A percentile compares a stretch with the other conserved stretches of the same genome.
Conservation (phyloP, 2,329 filamentous ascomycete species). For the Epicoccum sorghinum region DNA sequence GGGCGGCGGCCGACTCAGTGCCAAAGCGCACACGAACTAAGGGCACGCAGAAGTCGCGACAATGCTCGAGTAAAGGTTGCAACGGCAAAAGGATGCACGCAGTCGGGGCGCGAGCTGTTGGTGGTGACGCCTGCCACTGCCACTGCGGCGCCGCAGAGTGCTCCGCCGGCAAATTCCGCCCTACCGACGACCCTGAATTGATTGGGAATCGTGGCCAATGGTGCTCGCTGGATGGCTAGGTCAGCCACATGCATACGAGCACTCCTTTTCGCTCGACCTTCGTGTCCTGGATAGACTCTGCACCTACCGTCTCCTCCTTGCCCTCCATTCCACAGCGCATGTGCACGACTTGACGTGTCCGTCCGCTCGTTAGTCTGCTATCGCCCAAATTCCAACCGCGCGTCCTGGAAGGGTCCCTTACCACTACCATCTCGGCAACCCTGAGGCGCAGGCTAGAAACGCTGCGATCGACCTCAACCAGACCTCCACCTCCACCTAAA, state of each 20-base stretch:
- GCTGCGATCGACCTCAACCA: constrained; percentile 15
- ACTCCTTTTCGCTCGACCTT: constrained; percentile 15
- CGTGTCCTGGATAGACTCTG: constrained; percentile 11
- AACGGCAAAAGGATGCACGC: constrained; percentile 6
- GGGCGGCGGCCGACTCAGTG: constrained; percentile 9
- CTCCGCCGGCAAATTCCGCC: constrained; percentile 15
- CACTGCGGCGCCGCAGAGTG: not conserved
- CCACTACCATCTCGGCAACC: constrained; percentile 13
- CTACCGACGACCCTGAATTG: constrained; percentile 1
- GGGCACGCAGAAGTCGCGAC: not conserved
- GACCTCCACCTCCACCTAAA: not conserved
- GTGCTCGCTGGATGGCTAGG: not conserved
- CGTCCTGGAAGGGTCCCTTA: not conserved
- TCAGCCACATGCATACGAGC: constrained; percentile 25
- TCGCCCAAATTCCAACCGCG: not conserved
- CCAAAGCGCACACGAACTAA: not conserved
- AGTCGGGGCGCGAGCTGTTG: not conserved
- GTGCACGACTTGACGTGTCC: constrained; percentile 6
- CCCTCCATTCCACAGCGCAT: not conserved
- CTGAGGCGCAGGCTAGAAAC: not conserved
- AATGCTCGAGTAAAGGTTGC: not conserved
- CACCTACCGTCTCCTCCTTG: not conserved
- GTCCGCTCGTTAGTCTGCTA: constrained; percentile 7
- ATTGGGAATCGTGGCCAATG: not conserved
- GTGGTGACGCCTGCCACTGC: not conserved